A percentile compares a stretch with the other conserved stretches of the same genome.
Conservation (phyloP, 306 rosid species). For the Lathyrus tuberosus region DNA sequence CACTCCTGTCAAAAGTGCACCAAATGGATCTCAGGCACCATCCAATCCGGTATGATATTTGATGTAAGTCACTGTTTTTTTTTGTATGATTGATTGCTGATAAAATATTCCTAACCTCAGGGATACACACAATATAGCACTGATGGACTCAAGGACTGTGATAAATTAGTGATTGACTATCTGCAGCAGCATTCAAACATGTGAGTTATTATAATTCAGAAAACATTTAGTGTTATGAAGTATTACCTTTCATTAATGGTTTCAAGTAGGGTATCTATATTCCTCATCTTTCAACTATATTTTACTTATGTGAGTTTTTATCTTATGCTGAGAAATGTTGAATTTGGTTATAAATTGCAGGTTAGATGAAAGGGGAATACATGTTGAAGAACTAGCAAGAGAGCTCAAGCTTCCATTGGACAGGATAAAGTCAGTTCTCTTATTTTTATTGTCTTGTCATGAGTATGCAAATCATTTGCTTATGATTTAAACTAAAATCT, state of each 20-base stretch:
- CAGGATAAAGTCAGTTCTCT: conserved; percentile 63
- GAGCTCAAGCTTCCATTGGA: conserved; percentile 80
- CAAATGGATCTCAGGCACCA: conserved; percentile 55
- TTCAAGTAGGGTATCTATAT: conserved; percentile 23
- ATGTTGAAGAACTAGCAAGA: conserved; percentile 66
- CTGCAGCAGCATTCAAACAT: conserved; percentile 76
- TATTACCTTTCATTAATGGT: conserved; percentile 2
- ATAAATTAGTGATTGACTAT: conserved; percentile 75
- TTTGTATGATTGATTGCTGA: conserved; percentile 27
- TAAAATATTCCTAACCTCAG: conserved; percentile 48
- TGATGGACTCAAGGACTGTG: conserved; percentile 68
- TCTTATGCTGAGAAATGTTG: background rate
- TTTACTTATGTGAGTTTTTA: background rate
- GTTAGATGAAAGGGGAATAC: conserved; percentile 71
- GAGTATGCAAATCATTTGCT: background rate
- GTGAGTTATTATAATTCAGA: conserved; percentile 50
- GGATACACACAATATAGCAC: conserved; percentile 53
- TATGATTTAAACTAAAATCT: conserved; percentile 26
- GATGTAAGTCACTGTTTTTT: conserved; percentile 19
- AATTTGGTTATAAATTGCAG: conserved; percentile 49
- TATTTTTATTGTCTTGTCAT: conserved; percentile 29
- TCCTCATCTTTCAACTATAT: conserved; percentile 1
- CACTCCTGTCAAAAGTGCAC: conserved; percentile 51
- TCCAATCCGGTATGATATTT: conserved; percentile 59
- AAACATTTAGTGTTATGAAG: conserved; percentile 1